These are phyloP conservation scores for Cyberlindnera veronae DNA, from an alignment of 805 yeast genomes.

Conservation along the genomic window DNA sequence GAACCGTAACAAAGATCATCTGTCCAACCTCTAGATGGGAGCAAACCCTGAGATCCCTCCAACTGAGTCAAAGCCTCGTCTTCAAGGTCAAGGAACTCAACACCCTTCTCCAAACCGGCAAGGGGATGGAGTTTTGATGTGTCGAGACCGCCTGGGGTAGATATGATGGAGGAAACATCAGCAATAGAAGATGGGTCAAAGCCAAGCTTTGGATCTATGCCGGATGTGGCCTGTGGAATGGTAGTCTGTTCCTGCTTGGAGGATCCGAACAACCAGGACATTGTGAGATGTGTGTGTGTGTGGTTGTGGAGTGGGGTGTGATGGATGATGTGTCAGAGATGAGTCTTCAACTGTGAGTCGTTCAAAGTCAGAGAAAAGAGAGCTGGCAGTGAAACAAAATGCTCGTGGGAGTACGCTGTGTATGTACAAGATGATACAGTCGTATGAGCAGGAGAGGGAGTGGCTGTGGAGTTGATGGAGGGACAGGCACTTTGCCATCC, in stretches of 20 bases:
- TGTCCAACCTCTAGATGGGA: conserved; percentile 97
- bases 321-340: conserved; percentile 4
- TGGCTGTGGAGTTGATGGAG: background rate
- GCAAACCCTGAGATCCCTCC: conserved; percentile 85
- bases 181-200: conserved; percentile 64
- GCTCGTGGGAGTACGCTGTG: background rate
- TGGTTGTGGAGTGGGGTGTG: background rate
- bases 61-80: conserved; percentile 71
- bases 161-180: conserved; percentile 60
- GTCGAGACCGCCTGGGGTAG: conserved; percentile 61
- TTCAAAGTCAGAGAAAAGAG: background rate
- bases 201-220: conserved; percentile 35
- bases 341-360: background rate
- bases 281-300: conserved; percentile 8
- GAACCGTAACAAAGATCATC: conserved; percentile 98
- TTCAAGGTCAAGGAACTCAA: conserved; percentile 87
- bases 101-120: conserved; percentile 86
- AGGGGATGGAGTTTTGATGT: conserved; percentile 79
- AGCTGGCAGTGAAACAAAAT: background rate
- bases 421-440: background rate
- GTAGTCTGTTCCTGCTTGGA: conserved; percentile 23
- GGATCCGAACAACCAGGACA: conserved; percentile 31
- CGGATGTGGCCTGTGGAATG: conserved; percentile 10
- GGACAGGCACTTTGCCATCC: background rate
- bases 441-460: background rate